These are phyloP conservation scores for Glaciozyma antarctica DNA, from an alignment of 768 basidiomycete genomes.

Conservation along the genomic window DNA sequence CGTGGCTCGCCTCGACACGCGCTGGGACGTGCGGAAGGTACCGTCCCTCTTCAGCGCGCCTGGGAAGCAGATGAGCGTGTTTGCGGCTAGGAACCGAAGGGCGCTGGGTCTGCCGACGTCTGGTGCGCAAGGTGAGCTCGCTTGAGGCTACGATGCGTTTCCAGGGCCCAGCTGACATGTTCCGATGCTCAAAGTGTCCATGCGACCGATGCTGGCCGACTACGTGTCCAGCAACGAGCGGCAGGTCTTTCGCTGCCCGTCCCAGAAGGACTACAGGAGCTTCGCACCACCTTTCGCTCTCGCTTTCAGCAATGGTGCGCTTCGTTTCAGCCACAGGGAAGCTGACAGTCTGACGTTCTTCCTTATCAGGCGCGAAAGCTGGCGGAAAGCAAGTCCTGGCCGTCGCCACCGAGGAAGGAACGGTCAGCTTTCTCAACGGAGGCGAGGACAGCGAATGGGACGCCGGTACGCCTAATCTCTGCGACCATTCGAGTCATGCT, in stretches of 20 bases:
- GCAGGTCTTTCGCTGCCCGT: slow-evolving; percentile 29
- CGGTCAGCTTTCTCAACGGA: slow-evolving; percentile 32
- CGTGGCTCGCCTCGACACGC: not conserved
- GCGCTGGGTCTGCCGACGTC: slow-evolving; percentile 9
- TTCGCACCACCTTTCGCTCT: slow-evolving; percentile 36
- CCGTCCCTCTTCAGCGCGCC: not conserved
- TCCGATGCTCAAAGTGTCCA: slow-evolving; percentile 7
- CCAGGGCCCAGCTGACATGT: no score
- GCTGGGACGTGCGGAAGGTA: not conserved
- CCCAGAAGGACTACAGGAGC: slow-evolving; percentile 10
- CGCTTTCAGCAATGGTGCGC: slow-evolving; percentile 32
- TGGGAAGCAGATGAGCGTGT: slow-evolving; percentile 17
- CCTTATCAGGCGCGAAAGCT: slow-evolving; percentile 25
- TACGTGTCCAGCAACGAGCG: slow-evolving; percentile 28
- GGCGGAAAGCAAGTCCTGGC: slow-evolving; percentile 33
- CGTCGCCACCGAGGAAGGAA: slow-evolving; percentile 34
- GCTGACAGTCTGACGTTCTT: not conserved
- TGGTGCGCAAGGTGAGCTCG: slow-evolving; percentile 5
- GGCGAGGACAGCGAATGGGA: slow-evolving; percentile 20
- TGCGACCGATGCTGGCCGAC: slow-evolving; percentile 13
- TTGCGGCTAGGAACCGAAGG: slow-evolving; percentile 5
- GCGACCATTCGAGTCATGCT: not conserved
- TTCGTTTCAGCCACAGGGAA: rapidly evolving
- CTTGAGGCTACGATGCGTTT: no score
- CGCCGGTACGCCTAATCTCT: slow-evolving; percentile 15